Base-by-base conservation (phyloP, 768 basidiomycete genomes). In the Phlebiopsis gigantea region DNA sequence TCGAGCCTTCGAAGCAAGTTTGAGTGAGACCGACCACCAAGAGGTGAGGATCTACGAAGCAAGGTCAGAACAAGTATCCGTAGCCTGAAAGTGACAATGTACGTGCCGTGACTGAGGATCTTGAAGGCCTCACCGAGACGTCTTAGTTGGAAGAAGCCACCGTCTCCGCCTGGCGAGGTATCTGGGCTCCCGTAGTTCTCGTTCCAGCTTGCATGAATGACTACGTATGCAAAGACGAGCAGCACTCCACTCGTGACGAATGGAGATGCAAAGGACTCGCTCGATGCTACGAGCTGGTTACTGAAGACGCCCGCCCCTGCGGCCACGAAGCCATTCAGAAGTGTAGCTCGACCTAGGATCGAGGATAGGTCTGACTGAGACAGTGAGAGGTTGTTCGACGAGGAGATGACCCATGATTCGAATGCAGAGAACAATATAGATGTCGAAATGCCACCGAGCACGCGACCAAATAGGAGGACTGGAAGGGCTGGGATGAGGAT, bases 1-100 rank as follows among this genome's bases (percentile, higher is more conserved):
- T 88, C 5, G 85, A 87, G 2, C 88, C 89, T 66, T 90, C 88
- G 65, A 90, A 90, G 69, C 85, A 87, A 1, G 88, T 90, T 69
- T 90, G 88, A 0, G 83, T 83, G 53, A 90, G 70, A 29, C 87
- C 86, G 21, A 90, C 77, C 24, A 79, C 78, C 58, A 88, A 70
- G 9, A 90, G 75, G 46, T 80, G 64, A 0, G 80, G 77, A 64
- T 89, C 87, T 87, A 48, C 15, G 22, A 10, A 30, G 50, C 17
- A 5, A 24, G 4, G 28, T 48, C 28, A 48, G 46, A 8, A 12
- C 24, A 26, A 19, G 46, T 21, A 5, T 29, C 24, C 10, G 24
- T n/a, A 29, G 46, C 19, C 19, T 12, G 30, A 3, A 12, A 24
- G 28, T 26, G 47, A 28, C 6, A 25, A 4, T 12, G 5, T 8